Evolutionary conservation across 495 filamentous ascomycete genomes (phyloP).

Genomic region (Zalerion maritima): DNA sequence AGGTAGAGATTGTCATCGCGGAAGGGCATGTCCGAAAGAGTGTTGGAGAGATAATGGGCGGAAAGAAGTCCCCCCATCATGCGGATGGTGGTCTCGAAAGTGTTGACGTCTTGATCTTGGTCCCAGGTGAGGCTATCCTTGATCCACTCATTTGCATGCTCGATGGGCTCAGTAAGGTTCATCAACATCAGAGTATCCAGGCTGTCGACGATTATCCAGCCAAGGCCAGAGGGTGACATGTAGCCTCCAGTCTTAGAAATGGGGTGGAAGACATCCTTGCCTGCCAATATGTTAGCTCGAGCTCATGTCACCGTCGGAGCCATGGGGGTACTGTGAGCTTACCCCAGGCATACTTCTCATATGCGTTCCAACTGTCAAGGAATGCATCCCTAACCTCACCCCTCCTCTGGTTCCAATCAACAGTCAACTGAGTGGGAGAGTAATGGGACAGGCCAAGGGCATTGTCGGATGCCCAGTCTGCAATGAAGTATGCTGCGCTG

Average conservation of each 20-base stretch:
- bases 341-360: slow-evolving; percentile 59
- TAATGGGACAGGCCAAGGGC: slow-evolving; percentile 9
- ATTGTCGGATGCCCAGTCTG: slow-evolving; percentile 8
- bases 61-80: slow-evolving; percentile 70
- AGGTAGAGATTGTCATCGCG: slow-evolving; percentile 50
- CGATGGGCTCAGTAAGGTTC: slow-evolving; percentile 61
- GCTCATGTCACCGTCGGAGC: too few species aligned
- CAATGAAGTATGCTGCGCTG: too few species aligned
- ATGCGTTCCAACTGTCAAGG: slow-evolving; percentile 50
- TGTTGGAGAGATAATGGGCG: slow-evolving; percentile 53
- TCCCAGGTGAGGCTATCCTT: slow-evolving; percentile 53
- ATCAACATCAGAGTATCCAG: slow-evolving; percentile 73
- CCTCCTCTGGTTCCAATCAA: slow-evolving; percentile 43
- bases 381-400: slow-evolving; percentile 53
- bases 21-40: slow-evolving; percentile 14
- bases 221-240: slow-evolving; percentile 50
- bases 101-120: slow-evolving; percentile 64
- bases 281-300: slow-evolving; percentile 29
- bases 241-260: slow-evolving; percentile 46
- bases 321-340: slow-evolving; percentile 15
- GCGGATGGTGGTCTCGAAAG: slow-evolving; percentile 71
- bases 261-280: slow-evolving; percentile 54
- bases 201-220: slow-evolving; percentile 74
- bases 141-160: slow-evolving; percentile 61
- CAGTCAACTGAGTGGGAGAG: slow-evolving; percentile 2